These are phyloP conservation scores for Breviolum minutum DNA, from an alignment of 73 alveolate species.

Conservation along the genomic window DNA sequence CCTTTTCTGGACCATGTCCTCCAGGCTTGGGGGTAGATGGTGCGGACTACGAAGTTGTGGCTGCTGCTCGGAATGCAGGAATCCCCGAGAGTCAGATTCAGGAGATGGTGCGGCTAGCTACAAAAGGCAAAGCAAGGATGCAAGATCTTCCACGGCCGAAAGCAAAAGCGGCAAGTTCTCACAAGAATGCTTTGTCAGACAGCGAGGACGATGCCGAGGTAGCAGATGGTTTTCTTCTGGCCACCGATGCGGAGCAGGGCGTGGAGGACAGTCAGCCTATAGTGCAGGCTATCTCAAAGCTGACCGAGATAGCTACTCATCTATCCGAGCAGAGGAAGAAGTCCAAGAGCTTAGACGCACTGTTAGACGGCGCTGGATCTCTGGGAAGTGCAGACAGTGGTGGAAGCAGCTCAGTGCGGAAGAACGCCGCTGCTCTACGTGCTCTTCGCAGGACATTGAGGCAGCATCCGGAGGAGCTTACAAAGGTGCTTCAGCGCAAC, in stretches of 20 bases:
- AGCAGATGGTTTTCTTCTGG: too few relatives aligned
- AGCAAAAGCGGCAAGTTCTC: too few relatives aligned
- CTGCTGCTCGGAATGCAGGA: slow-evolving; percentile 11
- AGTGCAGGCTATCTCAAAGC: slow-evolving; percentile 1
- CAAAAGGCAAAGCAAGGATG: not conserved
- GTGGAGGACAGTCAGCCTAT: not conserved
- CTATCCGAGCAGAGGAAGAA: not conserved
- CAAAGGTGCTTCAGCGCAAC: slow-evolving; percentile 10
- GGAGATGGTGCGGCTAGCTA: not conserved
- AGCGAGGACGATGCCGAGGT: not conserved
- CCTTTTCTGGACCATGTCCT: too few relatives aligned
- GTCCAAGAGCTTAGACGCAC: not conserved
- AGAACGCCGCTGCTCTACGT: slow-evolving; percentile 1
- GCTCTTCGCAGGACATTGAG: not conserved
- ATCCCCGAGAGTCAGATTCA: not conserved
- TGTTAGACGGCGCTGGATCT: slow-evolving; percentile 48
- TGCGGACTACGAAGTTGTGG: not conserved
- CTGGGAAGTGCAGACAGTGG: not conserved
- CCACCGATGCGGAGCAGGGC: too few relatives aligned
- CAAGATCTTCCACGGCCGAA: not conserved
- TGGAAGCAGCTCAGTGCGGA: too few relatives aligned
- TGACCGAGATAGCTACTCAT: not conserved
- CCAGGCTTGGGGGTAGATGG: too few relatives aligned
- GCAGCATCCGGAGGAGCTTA: not conserved
- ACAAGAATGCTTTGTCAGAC: not conserved